A percentile compares a stretch with the other conserved stretches of the same genome.
phyloP scores from a whole-genome alignment of 768 basidiomycete genomes.

The Sarcodon aspratus region DNA sequence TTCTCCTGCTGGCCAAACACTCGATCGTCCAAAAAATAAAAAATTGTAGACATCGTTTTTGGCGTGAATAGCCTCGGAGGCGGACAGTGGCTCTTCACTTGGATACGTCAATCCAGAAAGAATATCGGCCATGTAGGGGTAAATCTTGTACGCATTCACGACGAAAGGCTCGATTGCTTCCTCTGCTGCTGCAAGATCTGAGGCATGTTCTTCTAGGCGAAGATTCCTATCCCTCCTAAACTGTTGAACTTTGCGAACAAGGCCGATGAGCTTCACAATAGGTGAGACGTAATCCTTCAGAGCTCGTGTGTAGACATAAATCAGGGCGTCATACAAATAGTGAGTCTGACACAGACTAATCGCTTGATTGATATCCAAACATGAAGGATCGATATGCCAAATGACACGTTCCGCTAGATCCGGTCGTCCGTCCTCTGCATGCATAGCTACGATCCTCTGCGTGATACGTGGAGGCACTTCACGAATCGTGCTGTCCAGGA shows the following conservation, averaged over 20 bases:
- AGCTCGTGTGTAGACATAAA: conserved; percentile 88
- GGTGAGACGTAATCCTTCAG: conserved; percentile 85
- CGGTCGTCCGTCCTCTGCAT: conserved; percentile 58
- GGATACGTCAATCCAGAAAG: conserved; percentile 84
- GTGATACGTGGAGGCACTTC: conserved; percentile 81
- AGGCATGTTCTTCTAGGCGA: conserved; percentile 8
- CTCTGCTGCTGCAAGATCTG: conserved; percentile 2
- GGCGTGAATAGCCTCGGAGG: conserved; percentile 56
- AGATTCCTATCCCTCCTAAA: conserved; percentile 27
- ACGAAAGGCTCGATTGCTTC: conserved; percentile 43
- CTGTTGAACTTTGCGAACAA: conserved; percentile 61
- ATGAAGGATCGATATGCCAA: conserved; percentile 90
- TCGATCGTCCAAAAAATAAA: conserved; percentile 73
- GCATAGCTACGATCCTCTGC: conserved; percentile 69
- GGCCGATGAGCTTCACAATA: conserved; percentile 68
- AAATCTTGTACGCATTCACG: conserved; percentile 83
- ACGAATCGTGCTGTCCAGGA: conserved; percentile 63
- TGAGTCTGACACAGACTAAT: conserved; percentile 77
- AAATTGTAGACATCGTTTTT: conserved; percentile 71
- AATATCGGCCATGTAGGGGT: conserved; percentile 72
- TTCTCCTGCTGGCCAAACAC: conserved; percentile 64
- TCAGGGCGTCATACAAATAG: conserved; percentile 84
- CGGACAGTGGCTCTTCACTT: conserved; percentile 58
- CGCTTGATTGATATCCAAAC: conserved; percentile 89
- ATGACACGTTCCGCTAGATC: conserved; percentile 82